Evolutionary conservation across 169 alveolate genomes (phyloP).

Genomic region (Plasmodium gaboni): DNA sequence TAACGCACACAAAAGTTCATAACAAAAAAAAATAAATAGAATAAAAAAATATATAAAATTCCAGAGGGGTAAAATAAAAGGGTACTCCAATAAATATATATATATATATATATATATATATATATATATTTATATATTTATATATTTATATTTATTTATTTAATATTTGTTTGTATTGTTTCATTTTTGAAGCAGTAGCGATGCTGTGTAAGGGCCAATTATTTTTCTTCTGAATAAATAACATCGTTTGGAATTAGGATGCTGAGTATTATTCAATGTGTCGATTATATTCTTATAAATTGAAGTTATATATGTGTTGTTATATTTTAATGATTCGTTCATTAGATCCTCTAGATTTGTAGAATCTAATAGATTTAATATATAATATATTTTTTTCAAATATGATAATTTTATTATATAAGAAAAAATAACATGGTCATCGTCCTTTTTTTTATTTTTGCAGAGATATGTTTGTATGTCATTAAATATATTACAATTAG

Average conservation of each 20-base stretch:
- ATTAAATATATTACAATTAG: not conserved
- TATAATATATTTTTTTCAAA: slow-evolving; percentile 17
- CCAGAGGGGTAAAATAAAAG: not conserved
- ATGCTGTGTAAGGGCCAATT: slow-evolving; percentile 58
- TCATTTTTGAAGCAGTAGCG: slow-evolving; percentile 14
- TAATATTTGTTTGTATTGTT: not conserved
- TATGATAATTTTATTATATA: slow-evolving; percentile 31
- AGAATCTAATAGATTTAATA: slow-evolving; percentile 20
- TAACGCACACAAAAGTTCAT: not conserved
- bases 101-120: not conserved
- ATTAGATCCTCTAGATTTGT: slow-evolving; percentile 22
- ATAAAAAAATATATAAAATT: not conserved
- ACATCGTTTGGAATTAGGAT: not conserved
- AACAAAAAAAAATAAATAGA: not conserved
- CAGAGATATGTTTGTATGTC: not conserved
- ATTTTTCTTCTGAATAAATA: slow-evolving; percentile 27
- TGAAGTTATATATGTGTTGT: slow-evolving; percentile 14
- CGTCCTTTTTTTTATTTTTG: not conserved
- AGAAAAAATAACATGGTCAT: not conserved
- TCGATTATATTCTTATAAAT: slow-evolving; percentile 20
- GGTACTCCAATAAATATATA: not conserved
- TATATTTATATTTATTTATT: not conserved
- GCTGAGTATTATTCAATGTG: slow-evolving; percentile 5
- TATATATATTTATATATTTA: not conserved
- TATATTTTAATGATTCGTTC: slow-evolving; percentile 33